These are phyloP conservation scores for Penicillium bialowiezense DNA, from an alignment of 495 filamentous ascomycete genomes.

Conservation along the genomic window DNA sequence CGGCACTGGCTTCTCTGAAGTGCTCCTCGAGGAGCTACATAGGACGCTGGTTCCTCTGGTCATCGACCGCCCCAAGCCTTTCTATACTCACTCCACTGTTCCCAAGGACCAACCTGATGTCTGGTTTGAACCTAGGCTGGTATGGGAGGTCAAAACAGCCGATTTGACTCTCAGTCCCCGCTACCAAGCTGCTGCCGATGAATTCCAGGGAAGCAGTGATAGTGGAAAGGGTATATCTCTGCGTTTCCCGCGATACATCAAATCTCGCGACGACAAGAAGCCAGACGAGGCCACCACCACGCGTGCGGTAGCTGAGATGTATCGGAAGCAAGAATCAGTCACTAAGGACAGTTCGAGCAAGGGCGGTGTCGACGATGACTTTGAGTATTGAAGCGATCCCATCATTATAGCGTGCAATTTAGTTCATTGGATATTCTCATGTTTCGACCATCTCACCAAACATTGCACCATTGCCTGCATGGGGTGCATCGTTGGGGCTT, in stretches of 20 bases:
- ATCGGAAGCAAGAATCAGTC: constrained; percentile 87
- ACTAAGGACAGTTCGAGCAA: constrained; percentile 61
- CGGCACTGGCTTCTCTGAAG: constrained; percentile 93
- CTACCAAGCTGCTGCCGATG: constrained; percentile 77
- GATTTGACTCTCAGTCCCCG: constrained; percentile 89
- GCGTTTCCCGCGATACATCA: constrained; percentile 89
- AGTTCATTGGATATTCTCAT: background rate
- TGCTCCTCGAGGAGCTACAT: constrained; percentile 78
- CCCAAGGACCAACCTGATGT: constrained; percentile 95
- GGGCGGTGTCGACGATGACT: constrained; percentile 91
- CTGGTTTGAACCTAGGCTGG: constrained; percentile 91
- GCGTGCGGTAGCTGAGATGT: constrained; percentile 91
- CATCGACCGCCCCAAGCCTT: constrained; percentile 90
- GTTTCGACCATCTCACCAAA: background rate
- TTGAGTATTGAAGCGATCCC: constrained; percentile 70
- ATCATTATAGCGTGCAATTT: constrained; percentile 5
- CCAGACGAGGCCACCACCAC: constrained; percentile 83
- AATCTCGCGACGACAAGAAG: constrained; percentile 89
- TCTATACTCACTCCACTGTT: constrained; percentile 80
- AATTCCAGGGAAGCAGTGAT: constrained; percentile 50
- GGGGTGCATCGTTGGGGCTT: constrained; percentile 10
- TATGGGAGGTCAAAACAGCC: constrained; percentile 97
- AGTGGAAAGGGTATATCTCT: constrained; percentile 83
- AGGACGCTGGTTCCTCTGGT: constrained; percentile 62
- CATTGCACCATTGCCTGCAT: constrained; percentile 8